Percentiles rank a stretch among this genome's conserved stretches.
phyloP scores from a whole-genome alignment of 1,284 basidiomycete species.

The Boletus semigastroideus region DNA sequence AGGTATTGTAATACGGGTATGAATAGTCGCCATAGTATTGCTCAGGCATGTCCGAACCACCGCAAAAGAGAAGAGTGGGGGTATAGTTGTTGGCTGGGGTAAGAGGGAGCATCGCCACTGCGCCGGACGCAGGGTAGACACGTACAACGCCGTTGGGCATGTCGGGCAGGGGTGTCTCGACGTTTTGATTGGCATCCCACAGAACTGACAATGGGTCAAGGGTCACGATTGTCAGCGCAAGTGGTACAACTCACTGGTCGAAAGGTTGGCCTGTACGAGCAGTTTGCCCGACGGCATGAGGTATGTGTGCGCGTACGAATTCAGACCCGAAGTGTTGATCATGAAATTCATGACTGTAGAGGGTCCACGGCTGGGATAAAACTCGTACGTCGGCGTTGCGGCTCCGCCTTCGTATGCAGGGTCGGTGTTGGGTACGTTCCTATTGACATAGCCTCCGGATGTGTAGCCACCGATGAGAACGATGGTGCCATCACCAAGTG shows the following conservation, averaged over 20 bases:
- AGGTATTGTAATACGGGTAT: conserved; percentile 63
- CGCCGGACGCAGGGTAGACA: conserved; percentile 92
- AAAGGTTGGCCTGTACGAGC: conserved; percentile 55
- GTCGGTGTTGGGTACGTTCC: conserved; percentile 67
- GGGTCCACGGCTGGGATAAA: conserved; percentile 48
- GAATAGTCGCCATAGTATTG: conserved; percentile 67
- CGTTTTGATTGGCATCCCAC: conserved; percentile 57
- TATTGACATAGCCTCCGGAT: conserved; percentile 85
- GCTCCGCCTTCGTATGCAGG: conserved; percentile 56
- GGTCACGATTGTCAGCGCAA: neutral
- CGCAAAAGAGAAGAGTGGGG: conserved; percentile 86
- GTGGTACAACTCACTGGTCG: conserved; percentile 32
- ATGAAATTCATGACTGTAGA: conserved; percentile 42
- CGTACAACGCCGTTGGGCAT: conserved; percentile 72
- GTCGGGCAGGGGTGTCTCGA: conserved; percentile 58
- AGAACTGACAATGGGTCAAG: conserved; percentile 43
- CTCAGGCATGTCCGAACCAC: conserved; percentile 74
- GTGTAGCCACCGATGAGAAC: conserved; percentile 80
- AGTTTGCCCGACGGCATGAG: conserved; percentile 52
- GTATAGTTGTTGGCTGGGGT: conserved; percentile 87
- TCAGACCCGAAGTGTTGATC: conserved; percentile 48
- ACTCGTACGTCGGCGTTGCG: conserved; percentile 39
- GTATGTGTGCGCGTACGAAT: conserved; percentile 58
- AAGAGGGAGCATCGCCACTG: conserved; percentile 85
- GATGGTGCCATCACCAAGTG: conserved; percentile 63